Evolutionary conservation across 495 filamentous ascomycete species (phyloP), one percentile per base, ranked within the genome.

Genomic region (Tuber indicum): DNA sequence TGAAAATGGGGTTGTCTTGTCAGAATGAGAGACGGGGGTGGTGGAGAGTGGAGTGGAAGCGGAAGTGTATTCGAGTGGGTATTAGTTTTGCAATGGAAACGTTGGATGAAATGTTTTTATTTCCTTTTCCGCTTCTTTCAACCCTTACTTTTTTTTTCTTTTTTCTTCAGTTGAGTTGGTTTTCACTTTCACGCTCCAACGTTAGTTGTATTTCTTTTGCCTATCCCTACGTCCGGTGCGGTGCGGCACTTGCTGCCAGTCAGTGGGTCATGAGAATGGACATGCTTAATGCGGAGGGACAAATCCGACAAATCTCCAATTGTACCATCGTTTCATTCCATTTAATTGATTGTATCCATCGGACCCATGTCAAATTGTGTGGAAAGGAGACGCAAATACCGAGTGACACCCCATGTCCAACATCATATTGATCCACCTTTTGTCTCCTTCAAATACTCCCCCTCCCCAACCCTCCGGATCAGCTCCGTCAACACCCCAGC

Each of bases 401-500:
- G 58, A 66, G 58, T 66, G 58, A 66, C 5, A 36, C 5, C 14
- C 12, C 58, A 36, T 66, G 58, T 10, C 32, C 26, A 66, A 19
- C 58, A 17, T 19, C 32, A 32, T 26, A 6, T 17, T 62, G 23
- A 8, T 66, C 26, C n/a, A 62, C 10, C 16, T 0, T 66, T 32
- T 14, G 2, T 19, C 5, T 26, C 49, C 43, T 79, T 66, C 72
- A 75, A 76, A 73, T 85, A 89, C 81, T 91, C 90, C 58, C 87
- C 89, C 77, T 82, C 86, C 73, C 84, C 85, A 45, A 91, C 90
- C 80, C 89, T 85, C 72, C 86, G 86, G 81, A 90, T 91, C 44
- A 96, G 75, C 52, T 87, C 86, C 82, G 88, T 88, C 81, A 96
- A 81, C 46, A 88, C 84, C 69, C 85, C 77, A 0, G 86, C 93